phyloP scores from a whole-genome alignment of 1,284 basidiomycete genomes.

The Ustilago curta region DNA sequence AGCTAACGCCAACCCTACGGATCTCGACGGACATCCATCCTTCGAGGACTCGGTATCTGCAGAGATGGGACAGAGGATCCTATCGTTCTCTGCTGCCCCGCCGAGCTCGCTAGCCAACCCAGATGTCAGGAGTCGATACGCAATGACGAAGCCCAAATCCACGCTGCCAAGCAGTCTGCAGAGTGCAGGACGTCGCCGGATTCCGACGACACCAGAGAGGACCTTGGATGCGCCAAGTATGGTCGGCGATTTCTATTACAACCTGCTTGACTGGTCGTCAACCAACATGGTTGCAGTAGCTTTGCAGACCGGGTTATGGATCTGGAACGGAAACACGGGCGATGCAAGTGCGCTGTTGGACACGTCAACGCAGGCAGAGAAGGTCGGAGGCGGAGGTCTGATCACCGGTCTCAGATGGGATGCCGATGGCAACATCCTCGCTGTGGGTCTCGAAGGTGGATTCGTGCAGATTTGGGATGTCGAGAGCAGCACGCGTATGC shows the following conservation, averaged over 20 bases:
- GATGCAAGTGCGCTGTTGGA: constrained; percentile 78
- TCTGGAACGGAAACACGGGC: constrained; percentile 91
- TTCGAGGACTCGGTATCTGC: constrained; percentile 65
- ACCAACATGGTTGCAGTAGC: constrained; percentile 75
- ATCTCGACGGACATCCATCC: constrained; percentile 49
- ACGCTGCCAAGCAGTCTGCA: constrained; percentile 61
- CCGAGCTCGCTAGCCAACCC: constrained; percentile 68
- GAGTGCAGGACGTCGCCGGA: constrained; percentile 76
- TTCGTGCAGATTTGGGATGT: constrained; percentile 97
- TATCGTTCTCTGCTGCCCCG: constrained; percentile 71
- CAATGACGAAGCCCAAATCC: constrained; percentile 59
- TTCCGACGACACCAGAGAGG: constrained; percentile 85
- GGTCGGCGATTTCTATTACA: constrained; percentile 97
- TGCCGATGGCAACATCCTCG: constrained; percentile 86
- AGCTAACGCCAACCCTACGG: constrained; percentile 56
- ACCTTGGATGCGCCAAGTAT: constrained; percentile 95
- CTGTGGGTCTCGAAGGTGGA: constrained; percentile 85
- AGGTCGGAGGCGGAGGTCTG: constrained; percentile 70
- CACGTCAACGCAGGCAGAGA: constrained; percentile 58
- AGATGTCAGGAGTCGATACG: constrained; percentile 66
- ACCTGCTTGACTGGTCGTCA: constrained; percentile 88
- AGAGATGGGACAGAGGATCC: constrained; percentile 70
- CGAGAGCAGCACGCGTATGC: constrained; percentile 80
- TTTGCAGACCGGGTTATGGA: constrained; percentile 59
- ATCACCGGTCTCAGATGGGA: constrained; percentile 87